Conservation (phyloP, 2,329 filamentous ascomycete genomes). For the Amesomyces nigricolor region DNA sequence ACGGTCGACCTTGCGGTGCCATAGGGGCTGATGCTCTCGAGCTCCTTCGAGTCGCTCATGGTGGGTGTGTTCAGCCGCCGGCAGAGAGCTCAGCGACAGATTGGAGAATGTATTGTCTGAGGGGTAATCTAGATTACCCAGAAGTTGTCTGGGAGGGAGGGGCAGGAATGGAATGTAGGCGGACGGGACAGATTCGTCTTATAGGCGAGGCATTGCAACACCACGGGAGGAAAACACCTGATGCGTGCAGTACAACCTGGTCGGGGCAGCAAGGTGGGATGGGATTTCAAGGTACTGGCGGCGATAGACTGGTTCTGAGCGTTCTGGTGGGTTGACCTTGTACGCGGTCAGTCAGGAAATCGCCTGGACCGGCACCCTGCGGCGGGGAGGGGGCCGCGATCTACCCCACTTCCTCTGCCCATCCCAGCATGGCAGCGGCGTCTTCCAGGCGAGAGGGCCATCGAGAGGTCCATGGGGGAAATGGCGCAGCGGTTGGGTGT, state of each 20-base stretch:
- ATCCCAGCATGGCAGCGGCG: background rate
- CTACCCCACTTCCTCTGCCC: background rate
- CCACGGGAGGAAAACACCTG: background rate
- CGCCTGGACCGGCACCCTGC: background rate
- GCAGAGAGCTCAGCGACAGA: no score
- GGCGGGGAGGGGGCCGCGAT: no score
- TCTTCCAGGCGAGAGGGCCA: background rate
- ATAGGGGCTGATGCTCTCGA: constrained; percentile 57
- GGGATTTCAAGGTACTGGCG: background rate
- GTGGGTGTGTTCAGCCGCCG: constrained; percentile 2
- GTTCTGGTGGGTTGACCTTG: background rate
- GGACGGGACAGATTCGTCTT: background rate
- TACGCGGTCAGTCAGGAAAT: background rate
- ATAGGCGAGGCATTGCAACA: background rate
- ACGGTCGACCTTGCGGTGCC: constrained; percentile 61
- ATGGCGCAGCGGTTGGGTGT: background rate
- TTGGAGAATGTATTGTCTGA: no score
- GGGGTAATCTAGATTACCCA: no score
- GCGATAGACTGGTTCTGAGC: background rate
- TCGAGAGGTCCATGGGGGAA: background rate
- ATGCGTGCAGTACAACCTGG: background rate
- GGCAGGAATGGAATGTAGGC: background rate
- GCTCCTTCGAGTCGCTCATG: constrained; percentile 24
- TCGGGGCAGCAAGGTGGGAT: no score
- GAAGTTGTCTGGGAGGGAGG: background rate